Evolutionary conservation across 2,329 filamentous ascomycete species (phyloP), one percentile per base, ranked within the genome.

Genomic region (Cladosporium sp.): DNA sequence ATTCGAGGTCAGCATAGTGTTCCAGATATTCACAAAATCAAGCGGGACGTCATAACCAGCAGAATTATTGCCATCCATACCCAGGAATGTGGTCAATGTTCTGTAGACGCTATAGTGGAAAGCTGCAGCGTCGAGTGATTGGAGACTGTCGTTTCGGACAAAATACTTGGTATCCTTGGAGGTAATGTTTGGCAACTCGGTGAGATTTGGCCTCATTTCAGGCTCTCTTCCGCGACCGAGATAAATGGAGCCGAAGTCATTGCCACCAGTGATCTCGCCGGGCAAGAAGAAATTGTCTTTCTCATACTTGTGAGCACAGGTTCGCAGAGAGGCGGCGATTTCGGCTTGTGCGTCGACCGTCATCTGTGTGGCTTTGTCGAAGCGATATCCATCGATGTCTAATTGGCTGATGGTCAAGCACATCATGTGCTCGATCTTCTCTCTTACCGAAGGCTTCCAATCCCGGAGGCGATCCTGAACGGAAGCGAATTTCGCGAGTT

Each of bases 381-480:
- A 84, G 53, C 85, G 80, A 65, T 84, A 86, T 0, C 84, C 85
- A 65, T 88, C 85, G 58, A 88, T 81, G 64, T 87, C 85, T n/a
- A 88, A 74, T 61, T 79, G 81, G 17, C 75, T 70, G 58, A 88
- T 84, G 28, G 82, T 76, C 69, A 87, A 81, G 70, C 85, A 88
- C 1, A 83, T 84, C 64, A 86, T 84, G 40, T 79, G 79, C 60
- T 81, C 78, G 57, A 87, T 73, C 62, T 82, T 83, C 47, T 80
- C 75, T 34, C 78, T 73, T 0, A 87, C 84, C 10, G 78, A 78
- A 3, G 82, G 80, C 24, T 78, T 65, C 85, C 85, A 88, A 63
- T 86, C 84, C 51, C 85, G 79, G 3, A 88, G 74, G 65, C 85
- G 83, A 68, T 88, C 85, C 70, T 88, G 85, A 1, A 87, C 84